Evolutionary conservation across 192 early-diverging fungal species (phyloP).

Genomic region (Umbelopsis ramanniana): DNA sequence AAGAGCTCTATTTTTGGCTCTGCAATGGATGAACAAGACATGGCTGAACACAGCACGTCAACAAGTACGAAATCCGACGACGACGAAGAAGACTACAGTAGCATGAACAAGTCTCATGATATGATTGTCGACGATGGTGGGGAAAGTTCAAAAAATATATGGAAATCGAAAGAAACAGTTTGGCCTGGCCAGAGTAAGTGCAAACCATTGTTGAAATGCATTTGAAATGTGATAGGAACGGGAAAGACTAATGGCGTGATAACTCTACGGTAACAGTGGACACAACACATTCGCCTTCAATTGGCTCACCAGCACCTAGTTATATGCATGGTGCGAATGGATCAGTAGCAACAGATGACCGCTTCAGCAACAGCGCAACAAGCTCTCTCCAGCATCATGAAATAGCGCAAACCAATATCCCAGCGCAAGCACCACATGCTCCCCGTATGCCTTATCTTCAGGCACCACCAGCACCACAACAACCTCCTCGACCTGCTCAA

Average conservation of each 20-base stretch:
- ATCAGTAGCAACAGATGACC: neutral
- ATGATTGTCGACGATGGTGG: conserved; percentile 2
- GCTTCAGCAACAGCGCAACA: neutral
- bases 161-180: neutral
- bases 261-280: neutral
- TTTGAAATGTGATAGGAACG: neutral
- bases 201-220: neutral
- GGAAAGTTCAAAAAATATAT: neutral
- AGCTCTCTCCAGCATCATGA: conserved; percentile 1
- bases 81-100: neutral
- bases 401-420: conserved; percentile 3
- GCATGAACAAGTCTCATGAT: conserved; percentile 3
- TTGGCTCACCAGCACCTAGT: conserved; percentile 2
- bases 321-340: conserved; percentile 3
- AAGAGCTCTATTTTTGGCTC: neutral
- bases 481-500: neutral
- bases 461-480: conserved; percentile 3
- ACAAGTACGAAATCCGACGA: too few species aligned
- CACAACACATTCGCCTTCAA: conserved; percentile 6
- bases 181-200: conserved; percentile 13
- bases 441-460: conserved; percentile 17
- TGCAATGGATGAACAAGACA: neutral
- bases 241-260: neutral
- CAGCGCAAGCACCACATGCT: conserved; percentile 9
- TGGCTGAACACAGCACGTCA: neutral